Conservation (phyloP, 305 asterid species). For the Plantago coronopus region DNA sequence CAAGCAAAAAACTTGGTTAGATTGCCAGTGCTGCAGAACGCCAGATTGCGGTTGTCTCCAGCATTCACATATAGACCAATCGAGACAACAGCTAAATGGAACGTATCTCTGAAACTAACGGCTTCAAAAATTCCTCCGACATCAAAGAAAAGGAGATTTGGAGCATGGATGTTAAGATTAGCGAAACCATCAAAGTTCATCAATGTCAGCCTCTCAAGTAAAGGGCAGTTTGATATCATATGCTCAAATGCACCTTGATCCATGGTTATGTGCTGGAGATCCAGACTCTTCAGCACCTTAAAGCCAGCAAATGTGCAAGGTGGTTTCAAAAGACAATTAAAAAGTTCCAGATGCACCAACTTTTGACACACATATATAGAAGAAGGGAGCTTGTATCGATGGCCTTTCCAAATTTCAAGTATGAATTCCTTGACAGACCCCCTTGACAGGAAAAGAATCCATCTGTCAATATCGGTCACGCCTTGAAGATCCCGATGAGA, state of each 20-base stretch:
- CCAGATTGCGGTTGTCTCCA: constrained; percentile 44
- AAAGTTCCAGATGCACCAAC: constrained; percentile 79
- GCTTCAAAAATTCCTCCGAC: constrained; percentile 87
- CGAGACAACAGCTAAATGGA: constrained; percentile 69
- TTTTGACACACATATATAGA: constrained; percentile 64
- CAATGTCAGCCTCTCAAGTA: constrained; percentile 81
- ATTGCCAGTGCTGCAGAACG: constrained; percentile 65
- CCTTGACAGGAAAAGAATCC: constrained; percentile 89
- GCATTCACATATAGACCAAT: constrained; percentile 66
- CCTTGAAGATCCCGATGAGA: constrained; percentile 96
- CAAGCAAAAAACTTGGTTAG: constrained; percentile 71
- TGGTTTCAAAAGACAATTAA: constrained; percentile 82
- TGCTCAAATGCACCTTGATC: constrained; percentile 78
- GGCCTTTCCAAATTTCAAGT: constrained; percentile 96
- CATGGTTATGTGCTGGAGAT: constrained; percentile 96
- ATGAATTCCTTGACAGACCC: constrained; percentile 69
- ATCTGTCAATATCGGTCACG: constrained; percentile 76
- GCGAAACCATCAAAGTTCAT: constrained; percentile 91
- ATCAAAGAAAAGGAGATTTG: constrained; percentile 85
- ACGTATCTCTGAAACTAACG: constrained; percentile 62
- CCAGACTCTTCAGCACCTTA: constrained; percentile 78
- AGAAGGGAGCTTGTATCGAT: constrained; percentile 87
- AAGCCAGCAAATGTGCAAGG: constrained; percentile 65
- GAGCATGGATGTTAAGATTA: constrained; percentile 64
- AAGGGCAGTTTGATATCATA: constrained; percentile 67